Conservation (phyloP, 148 eudicot species). For the Chenopodium quinoa region DNA sequence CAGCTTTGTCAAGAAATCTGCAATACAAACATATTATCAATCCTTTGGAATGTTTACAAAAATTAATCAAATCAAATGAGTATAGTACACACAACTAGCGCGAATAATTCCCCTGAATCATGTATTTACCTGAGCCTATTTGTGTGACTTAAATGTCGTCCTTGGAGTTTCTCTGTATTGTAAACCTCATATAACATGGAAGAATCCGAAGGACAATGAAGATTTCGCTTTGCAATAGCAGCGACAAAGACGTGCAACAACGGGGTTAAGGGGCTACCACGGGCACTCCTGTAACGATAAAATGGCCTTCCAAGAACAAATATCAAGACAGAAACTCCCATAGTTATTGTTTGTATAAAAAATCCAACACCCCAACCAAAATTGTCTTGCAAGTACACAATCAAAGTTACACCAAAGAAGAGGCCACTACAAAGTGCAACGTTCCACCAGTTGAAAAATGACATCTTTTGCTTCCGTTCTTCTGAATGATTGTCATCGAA, state of each 20-base stretch:
- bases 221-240: conserved; percentile 41
- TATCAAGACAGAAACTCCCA: conserved; percentile 34
- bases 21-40: neutral
- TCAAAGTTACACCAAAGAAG: conserved; percentile 57
- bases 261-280: conserved; percentile 52
- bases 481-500: conserved; percentile 24
- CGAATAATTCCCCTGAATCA: too few species aligned
- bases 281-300: conserved; percentile 40
- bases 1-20: conserved; percentile 36
- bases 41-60: too few species aligned
- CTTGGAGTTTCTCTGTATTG: conserved; percentile 23
- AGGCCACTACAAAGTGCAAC: conserved; percentile 60
- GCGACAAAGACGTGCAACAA: conserved; percentile 53
- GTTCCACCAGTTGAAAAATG: conserved; percentile 80
- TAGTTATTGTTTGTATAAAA: conserved; percentile 26
- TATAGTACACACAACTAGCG: neutral
- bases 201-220: conserved; percentile 32
- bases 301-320: conserved; percentile 40
- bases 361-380: conserved; percentile 46
- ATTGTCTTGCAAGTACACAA: conserved; percentile 51
- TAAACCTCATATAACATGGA: conserved; percentile 38
- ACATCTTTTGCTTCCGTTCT: conserved; percentile 58
- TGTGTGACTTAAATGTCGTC: conserved; percentile 52
- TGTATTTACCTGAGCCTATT: conserved; percentile 41
- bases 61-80: too few species aligned